phyloP scores from a whole-genome alignment of 768 basidiomycete species.

The Russula foetens region DNA sequence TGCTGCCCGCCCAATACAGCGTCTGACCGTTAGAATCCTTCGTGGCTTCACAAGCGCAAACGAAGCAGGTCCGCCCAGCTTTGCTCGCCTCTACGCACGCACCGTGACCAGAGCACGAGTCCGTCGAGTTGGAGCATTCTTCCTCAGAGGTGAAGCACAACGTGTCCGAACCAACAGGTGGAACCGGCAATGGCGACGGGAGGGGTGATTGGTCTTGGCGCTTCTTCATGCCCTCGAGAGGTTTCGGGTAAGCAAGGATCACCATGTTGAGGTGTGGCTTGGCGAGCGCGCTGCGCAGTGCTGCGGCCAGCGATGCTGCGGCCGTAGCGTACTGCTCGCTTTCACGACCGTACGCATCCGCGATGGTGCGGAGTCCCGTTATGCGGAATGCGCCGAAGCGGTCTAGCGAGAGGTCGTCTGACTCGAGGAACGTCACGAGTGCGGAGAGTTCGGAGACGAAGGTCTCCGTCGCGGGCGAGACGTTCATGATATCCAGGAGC shows the following conservation, averaged over 20 bases:
- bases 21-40: constrained; percentile 47
- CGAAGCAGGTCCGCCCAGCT: constrained; percentile 46
- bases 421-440: constrained; percentile 45
- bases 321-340: constrained; percentile 51
- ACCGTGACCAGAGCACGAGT: constrained; percentile 62
- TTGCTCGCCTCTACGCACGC: constrained; percentile 53
- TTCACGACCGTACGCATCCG: constrained; percentile 36
- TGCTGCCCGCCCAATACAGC: constrained; percentile 65
- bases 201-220: constrained; percentile 35
- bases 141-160: constrained; percentile 52
- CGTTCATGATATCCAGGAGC: constrained; percentile 35
- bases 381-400: constrained; percentile 60
- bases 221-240: constrained; percentile 23
- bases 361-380: constrained; percentile 41
- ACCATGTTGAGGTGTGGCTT: constrained; percentile 40
- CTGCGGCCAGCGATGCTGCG: constrained; percentile 36
- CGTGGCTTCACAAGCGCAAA: constrained; percentile 40
- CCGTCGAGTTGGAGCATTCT: constrained; percentile 54
- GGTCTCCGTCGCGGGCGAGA: constrained; percentile 30
- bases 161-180: constrained; percentile 51
- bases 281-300: constrained; percentile 39
- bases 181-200: constrained; percentile 38
- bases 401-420: constrained; percentile 33
- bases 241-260: constrained; percentile 40
- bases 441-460: constrained; percentile 39